A percentile compares a stretch with the other conserved stretches of the same genome.
These are phyloP conservation scores for Yarrowia bubula DNA, from an alignment of 805 yeast species.

Conservation along the genomic window DNA sequence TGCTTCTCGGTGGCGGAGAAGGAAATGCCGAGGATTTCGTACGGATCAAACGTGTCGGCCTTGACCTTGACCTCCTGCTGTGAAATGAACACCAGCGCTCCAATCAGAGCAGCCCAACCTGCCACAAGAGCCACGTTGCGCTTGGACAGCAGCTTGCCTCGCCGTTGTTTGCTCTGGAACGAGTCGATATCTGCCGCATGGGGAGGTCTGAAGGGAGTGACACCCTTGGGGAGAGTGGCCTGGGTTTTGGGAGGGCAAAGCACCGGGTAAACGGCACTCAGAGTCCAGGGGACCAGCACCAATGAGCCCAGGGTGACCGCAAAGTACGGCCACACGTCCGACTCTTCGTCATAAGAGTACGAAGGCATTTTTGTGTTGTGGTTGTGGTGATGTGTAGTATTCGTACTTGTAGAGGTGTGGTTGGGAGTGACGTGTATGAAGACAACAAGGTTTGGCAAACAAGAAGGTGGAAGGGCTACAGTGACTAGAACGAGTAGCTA, in stretches of 20 bases:
- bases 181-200: conserved; percentile 30
- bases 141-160: conserved; percentile 36
- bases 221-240: neutral
- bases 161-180: conserved; percentile 34
- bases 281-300: conserved; percentile 64
- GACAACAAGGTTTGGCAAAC: neutral
- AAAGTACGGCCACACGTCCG: conserved; percentile 93
- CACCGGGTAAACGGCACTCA: conserved; percentile 21
- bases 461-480: neutral
- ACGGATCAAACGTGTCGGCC: conserved; percentile 73
- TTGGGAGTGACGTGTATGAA: conserved; percentile 6
- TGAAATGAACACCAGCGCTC: conserved; percentile 42
- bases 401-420: neutral
- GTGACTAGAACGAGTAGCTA: neutral
- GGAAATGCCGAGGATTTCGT: conserved; percentile 74
- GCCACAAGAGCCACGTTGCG: conserved; percentile 42
- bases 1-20: conserved; percentile 69
- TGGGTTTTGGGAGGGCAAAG: conserved; percentile 2
- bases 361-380: conserved; percentile 33
- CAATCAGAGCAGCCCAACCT: conserved; percentile 63
- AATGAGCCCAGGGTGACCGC: conserved; percentile 68
- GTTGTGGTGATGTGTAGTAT: neutral
- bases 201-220: conserved; percentile 25
- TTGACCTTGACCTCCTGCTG: conserved; percentile 37
- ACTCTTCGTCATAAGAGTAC: conserved; percentile 81